Conservation (phyloP, 2,329 filamentous ascomycete genomes). For the Thielaviopsis populi region DNA sequence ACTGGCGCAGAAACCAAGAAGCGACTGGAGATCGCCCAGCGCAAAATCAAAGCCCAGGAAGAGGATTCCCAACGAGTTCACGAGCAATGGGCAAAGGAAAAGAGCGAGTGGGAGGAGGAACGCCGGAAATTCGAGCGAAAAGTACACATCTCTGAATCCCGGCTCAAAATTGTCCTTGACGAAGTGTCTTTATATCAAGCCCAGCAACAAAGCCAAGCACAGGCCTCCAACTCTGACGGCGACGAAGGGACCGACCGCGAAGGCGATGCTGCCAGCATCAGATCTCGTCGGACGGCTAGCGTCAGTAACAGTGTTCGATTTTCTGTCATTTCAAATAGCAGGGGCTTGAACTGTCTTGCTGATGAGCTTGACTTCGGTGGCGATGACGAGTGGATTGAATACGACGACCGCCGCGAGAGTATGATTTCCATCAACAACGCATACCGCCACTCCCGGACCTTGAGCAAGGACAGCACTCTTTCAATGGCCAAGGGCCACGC, state of each 20-base stretch:
- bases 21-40: conserved; percentile 63
- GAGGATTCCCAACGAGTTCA: conserved; percentile 69
- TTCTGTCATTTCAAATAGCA: conserved; percentile 47
- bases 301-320: conserved; percentile 58
- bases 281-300: conserved; percentile 44
- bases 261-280: conserved; percentile 56
- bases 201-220: conserved; percentile 30
- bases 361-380: conserved; percentile 83
- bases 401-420: conserved; percentile 49
- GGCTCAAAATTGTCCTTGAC: conserved; percentile 69
- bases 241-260: conserved; percentile 46
- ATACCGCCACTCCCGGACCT: conserved; percentile 36
- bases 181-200: conserved; percentile 64
- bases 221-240: conserved; percentile 33
- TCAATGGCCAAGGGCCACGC: conserved; percentile 31
- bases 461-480: conserved; percentile 42
- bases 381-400: conserved; percentile 57
- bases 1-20: conserved; percentile 55
- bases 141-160: conserved; percentile 76
- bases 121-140: conserved; percentile 69
- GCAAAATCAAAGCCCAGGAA: conserved; percentile 62
- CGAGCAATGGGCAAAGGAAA: conserved; percentile 69
- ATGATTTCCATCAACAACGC: conserved; percentile 34
- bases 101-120: conserved; percentile 70
- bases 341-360: conserved; percentile 59